Base-by-base conservation (phyloP, 2,329 filamentous ascomycete genomes). In the Amauroascus verrucosus region DNA sequence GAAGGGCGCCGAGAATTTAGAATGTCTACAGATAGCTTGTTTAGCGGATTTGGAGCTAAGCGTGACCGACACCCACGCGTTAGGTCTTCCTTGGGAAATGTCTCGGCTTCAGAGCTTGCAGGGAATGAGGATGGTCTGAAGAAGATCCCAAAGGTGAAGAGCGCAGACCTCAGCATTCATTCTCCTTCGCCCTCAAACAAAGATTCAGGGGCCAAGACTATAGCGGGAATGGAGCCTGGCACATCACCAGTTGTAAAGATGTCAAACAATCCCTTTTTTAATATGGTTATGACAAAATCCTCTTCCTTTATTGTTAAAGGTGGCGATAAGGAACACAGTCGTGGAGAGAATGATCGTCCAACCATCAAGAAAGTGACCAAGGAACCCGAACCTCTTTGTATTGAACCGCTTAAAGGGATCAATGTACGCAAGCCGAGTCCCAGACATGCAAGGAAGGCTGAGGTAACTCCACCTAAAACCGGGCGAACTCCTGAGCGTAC, bases 11-110 rank as follows among this genome's bases (percentile, higher is more conserved):
- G 53, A 20, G 57, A 59, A 24, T 57, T 56, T 26, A 48, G 58
- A 30, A 45, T 57, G 14, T 59, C 58, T n/a, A 48, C 56, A 2
- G 58, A 59, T 32, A 57, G 54, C 28, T 51, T 59, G 16, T 58
- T 59, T 40, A 48, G 54, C 6, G 47, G 50, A 32, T 47, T 57
- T 32, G 47, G 54, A 4, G 32, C 48, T 1, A 59, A 53, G 24
- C 53, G 54, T 30, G 51, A 51, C 18, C 26, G 41, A 20, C 45
- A 51, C 16, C 49, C 56, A 28, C 56, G 45, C 13, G 45, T 54
- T 26, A 53, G 48, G 33, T 43, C 52, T 22, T 57, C 55, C 6
- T 41, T 57, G 14, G 53, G 49, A 16, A 48, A 46, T 20, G 38
- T 32, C 22, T 37, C 45, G n/a, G 32, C 33, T 16, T 13, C 30